phyloP scores from a whole-genome alignment of 1,284 basidiomycete genomes.

The Rhizoctonia solani region DNA sequence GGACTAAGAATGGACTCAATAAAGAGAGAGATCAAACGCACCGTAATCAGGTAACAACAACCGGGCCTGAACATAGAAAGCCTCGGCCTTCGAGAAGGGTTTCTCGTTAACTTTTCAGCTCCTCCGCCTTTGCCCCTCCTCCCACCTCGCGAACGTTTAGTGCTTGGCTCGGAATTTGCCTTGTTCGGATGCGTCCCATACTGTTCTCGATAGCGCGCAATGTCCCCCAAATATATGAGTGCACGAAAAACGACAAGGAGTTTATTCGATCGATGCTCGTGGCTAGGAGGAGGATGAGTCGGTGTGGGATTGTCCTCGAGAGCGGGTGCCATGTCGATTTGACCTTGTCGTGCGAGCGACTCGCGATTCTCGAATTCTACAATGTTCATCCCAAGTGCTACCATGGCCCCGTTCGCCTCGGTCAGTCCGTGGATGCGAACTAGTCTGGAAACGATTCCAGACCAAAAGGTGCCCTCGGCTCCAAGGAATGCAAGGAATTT shows the following conservation, averaged over 20 bases:
- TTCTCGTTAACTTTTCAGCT: slow-evolving; percentile 54
- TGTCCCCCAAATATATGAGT: slow-evolving; percentile 90
- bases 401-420: slow-evolving; percentile 61
- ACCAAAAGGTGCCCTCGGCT: slow-evolving; percentile 89
- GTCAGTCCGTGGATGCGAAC: slow-evolving; percentile 67
- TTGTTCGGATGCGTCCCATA: slow-evolving; percentile 65
- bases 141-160: slow-evolving; percentile 18
- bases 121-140: slow-evolving; percentile 41
- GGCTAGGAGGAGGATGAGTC: slow-evolving; percentile 48
- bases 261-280: slow-evolving; percentile 62
- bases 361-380: slow-evolving; percentile 37
- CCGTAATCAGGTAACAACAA: slow-evolving; percentile 72
- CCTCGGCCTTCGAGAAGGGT: slow-evolving; percentile 72
- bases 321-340: slow-evolving; percentile 12
- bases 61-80: slow-evolving; percentile 84
- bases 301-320: neutral
- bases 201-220: slow-evolving; percentile 90
- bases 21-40: slow-evolving; percentile 39
- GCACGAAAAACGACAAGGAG: slow-evolving; percentile 82
- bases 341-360: slow-evolving; percentile 36
- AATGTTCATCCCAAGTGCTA: slow-evolving; percentile 56
- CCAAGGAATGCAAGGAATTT: slow-evolving; percentile 85
- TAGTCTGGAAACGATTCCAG: slow-evolving; percentile 70
- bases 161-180: slow-evolving; percentile 1
- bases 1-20: neutral